phyloP scores from a whole-genome alignment of 257 asterid genomes.

The Nicotiana obtusifolia region DNA sequence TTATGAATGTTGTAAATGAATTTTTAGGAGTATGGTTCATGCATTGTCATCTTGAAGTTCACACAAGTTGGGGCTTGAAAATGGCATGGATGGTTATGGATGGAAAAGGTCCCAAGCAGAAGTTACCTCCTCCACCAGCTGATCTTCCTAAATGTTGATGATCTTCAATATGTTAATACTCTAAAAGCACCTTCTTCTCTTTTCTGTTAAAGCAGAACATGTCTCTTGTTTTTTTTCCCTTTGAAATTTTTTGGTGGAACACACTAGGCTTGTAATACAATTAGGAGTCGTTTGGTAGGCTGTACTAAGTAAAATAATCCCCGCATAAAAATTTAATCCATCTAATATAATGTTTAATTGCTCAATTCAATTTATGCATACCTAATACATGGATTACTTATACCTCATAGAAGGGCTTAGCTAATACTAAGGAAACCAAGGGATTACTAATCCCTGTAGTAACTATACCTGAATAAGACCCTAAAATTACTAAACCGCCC shows the following conservation, averaged over 20 bases:
- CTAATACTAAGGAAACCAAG: too few relatives aligned
- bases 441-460: too few relatives aligned
- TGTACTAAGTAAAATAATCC: too few relatives aligned
- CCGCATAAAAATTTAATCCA: too few relatives aligned
- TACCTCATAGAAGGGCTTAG: too few relatives aligned
- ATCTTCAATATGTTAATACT: neutral
- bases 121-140: conserved; percentile 58
- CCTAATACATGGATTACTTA: too few relatives aligned
- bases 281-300: too few relatives aligned
- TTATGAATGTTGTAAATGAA: neutral
- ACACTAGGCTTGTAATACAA: neutral
- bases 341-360: too few relatives aligned
- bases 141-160: conserved; percentile 77
- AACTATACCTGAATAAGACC: too few relatives aligned
- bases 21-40: conserved; percentile 58
- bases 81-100: conserved; percentile 67
- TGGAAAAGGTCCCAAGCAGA: conserved; percentile 48
- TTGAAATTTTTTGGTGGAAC: neutral
- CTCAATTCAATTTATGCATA: too few relatives aligned
- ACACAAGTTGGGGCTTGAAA: conserved; percentile 71
- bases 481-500: too few relatives aligned
- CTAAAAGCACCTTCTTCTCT: neutral
- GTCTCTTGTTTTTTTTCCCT: neutral
- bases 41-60: conserved; percentile 75
- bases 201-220: neutral